Conservation (phyloP, 2,329 filamentous ascomycete species). For the Paracorniculantispora psalliotae region DNA sequence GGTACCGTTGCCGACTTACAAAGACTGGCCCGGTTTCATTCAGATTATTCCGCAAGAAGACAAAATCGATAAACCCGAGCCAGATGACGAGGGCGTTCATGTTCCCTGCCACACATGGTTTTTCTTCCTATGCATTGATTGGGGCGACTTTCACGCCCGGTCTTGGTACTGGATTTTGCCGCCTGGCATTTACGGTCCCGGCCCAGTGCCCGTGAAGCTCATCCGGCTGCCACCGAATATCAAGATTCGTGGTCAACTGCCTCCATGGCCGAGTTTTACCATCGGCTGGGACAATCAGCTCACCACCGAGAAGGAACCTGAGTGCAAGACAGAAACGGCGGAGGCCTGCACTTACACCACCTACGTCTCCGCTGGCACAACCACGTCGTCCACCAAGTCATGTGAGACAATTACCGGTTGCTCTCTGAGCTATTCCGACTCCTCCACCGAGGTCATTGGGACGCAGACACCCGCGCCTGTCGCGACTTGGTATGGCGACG, state of each 20-base stretch:
- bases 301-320: constrained; percentile 14
- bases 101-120: constrained; percentile 18
- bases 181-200: constrained; percentile 17
- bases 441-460: constrained; percentile 10
- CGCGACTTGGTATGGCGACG: constrained; percentile 6
- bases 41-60: not conserved
- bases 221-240: constrained; percentile 14
- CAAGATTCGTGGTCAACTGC: constrained; percentile 15
- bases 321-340: constrained; percentile 15
- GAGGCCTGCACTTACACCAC: constrained; percentile 10
- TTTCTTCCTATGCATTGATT: constrained; percentile 19
- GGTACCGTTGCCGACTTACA: constrained; percentile 14
- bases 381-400: constrained; percentile 14
- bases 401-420: constrained; percentile 16
- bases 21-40: not conserved
- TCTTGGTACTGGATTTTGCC: constrained; percentile 13
- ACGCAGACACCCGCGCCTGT: constrained; percentile 14
- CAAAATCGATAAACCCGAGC: constrained; percentile 13
- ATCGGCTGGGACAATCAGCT: constrained; percentile 13
- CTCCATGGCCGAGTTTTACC: constrained; percentile 18
- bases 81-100: constrained; percentile 14
- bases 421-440: constrained; percentile 15
- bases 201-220: constrained; percentile 13
- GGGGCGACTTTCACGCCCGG: constrained; percentile 13
- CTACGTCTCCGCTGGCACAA: constrained; percentile 7